Base-by-base conservation (phyloP, 2,329 filamentous ascomycete species). In the Hymenoscyphus repandus region DNA sequence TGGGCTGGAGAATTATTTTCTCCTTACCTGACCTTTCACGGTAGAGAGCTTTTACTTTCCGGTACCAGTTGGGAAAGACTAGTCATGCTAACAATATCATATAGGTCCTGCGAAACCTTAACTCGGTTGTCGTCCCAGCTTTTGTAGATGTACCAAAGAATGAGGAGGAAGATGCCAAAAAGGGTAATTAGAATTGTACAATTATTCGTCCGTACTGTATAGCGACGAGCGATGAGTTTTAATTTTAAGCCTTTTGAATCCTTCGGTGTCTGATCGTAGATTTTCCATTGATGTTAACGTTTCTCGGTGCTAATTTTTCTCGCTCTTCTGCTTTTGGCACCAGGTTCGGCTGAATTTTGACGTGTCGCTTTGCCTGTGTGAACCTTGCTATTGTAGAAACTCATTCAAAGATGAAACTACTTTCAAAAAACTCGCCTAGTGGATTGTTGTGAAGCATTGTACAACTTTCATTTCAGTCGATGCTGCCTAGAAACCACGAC, bases 81-180 rank as follows among this genome's bases (percentile, higher is more conserved):
- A 15, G 6, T 7, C 9, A 4, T 18, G 37, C 45, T 47, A 47
- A 47, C 37, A 7, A 31, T 11, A 5, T 20, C 7, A 30, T 49
- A 17, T 50, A 79, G 76, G 74, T 72, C 43, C 75, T 79, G 63
- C 69, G 76, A 45, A 71, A 73, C 49, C 64, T 79, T 39, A 79
- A 79, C 53, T 70, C 74, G 11, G 69, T 75, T 5, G 72, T 70
- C 9, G 75, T 79, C 2, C 77, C 76, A 7, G 71, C 72, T 54
- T 64, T 78, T 49, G 71, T 79, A 6, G 65, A 65, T 37, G 75
- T 79, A 33, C 77, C 76, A 2, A 79, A 78, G 68, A 72, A 72
- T 52, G 73, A 72, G 20, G 72, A 74, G 55, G 74, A 78, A 58
- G 75, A 79, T 62, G 68, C 68, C 4, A 68, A 75, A 65, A 72